Evolutionary conservation across 495 filamentous ascomycete genomes (phyloP).

Genomic region (Platismatia glauca): DNA sequence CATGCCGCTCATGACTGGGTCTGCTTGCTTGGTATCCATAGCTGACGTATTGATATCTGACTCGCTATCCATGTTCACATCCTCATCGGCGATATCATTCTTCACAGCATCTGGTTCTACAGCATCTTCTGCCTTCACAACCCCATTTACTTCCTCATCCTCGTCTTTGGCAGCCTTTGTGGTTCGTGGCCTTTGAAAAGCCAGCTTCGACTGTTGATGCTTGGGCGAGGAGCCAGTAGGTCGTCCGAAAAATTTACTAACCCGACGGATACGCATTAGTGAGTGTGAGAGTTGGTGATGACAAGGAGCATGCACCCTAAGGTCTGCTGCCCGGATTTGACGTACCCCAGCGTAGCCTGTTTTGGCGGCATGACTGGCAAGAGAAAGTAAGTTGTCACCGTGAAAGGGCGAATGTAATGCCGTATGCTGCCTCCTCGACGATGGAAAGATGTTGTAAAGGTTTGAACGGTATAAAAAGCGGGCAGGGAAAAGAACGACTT

Average conservation of each 20-base stretch:
- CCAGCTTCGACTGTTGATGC: slow-evolving; percentile 24
- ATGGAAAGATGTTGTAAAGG: background rate
- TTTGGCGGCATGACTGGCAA: slow-evolving; percentile 36
- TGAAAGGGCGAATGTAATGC: background rate
- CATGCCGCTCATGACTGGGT: background rate
- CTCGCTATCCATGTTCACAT: background rate
- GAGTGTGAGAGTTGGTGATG: background rate
- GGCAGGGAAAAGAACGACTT: background rate
- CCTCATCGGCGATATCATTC: background rate
- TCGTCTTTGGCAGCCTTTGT: background rate
- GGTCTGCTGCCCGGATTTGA: slow-evolving; percentile 67
- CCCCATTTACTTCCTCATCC: background rate
- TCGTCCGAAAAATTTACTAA: slow-evolving; percentile 25
- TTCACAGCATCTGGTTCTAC: background rate
- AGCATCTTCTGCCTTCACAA: background rate
- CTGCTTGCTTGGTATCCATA: background rate
- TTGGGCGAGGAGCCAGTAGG: slow-evolving; percentile 15
- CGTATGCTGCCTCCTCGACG: background rate
- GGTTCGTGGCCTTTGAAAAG: slow-evolving; percentile 18
- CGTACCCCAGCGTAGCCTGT: slow-evolving; percentile 92
- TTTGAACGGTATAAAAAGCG: background rate
- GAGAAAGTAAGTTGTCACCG: background rate
- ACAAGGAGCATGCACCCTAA: slow-evolving; percentile 58
- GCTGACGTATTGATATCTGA: background rate
- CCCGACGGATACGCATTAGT: slow-evolving; percentile 3